These are phyloP conservation scores for Takashimella koratensis DNA, from an alignment of 1,284 basidiomycete species.

Conservation along the genomic window DNA sequence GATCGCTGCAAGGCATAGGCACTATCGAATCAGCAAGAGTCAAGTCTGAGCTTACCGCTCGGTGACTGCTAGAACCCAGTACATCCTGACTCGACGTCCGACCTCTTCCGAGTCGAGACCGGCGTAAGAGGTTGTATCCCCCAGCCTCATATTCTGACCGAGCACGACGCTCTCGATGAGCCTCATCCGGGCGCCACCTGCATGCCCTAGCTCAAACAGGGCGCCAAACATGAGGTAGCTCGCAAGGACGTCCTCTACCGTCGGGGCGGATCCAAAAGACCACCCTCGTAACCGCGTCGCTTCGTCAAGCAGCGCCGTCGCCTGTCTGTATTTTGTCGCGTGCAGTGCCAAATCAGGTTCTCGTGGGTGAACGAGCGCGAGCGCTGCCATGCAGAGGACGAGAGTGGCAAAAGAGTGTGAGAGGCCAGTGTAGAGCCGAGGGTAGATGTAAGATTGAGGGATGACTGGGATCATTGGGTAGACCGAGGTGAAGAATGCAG, in stretches of 20 bases:
- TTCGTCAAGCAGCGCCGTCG: constrained; percentile 28
- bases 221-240: constrained; percentile 33
- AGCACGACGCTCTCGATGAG: constrained; percentile 24
- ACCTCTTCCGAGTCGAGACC: constrained; percentile 11
- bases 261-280: constrained; percentile 20
- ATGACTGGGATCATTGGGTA: constrained; percentile 36
- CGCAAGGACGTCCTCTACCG: constrained; percentile 21
- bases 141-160: constrained; percentile 23
- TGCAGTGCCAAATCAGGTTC: constrained; percentile 1
- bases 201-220: constrained; percentile 26
- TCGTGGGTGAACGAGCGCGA: constrained; percentile 29
- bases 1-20: constrained; percentile 25
- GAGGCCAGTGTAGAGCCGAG: constrained; percentile 6
- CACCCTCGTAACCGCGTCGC: constrained; percentile 20
- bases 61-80: constrained; percentile 29
- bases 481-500: constrained; percentile 25
- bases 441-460: constrained; percentile 12
- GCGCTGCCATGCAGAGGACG: constrained; percentile 23
- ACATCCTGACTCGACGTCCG: constrained; percentile 20
- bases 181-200: constrained; percentile 18
- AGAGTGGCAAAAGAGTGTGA: constrained; percentile 18
- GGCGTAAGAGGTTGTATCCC: constrained; percentile 6
- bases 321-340: constrained; percentile 8
- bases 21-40: constrained; percentile 3
- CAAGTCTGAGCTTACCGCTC: constrained; percentile 19